Evolutionary conservation across 768 basidiomycete genomes (phyloP), one percentile per base, ranked within the genome.

Genomic region (Collybia mongolica): DNA sequence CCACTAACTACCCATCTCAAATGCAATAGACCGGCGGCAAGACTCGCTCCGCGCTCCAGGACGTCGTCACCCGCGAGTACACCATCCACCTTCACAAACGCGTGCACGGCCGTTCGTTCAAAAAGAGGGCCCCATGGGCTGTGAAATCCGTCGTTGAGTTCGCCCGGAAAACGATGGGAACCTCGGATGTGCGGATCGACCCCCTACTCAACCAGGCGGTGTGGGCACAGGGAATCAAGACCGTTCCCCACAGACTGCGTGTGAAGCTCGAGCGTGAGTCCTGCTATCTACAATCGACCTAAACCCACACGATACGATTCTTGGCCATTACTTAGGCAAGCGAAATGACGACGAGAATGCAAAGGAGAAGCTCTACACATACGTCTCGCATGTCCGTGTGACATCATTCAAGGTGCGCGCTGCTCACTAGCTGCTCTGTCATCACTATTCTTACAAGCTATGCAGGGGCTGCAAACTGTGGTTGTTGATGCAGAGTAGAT

Each of bases 311-410:
- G 12, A 19, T 19, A 52, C 26, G 51, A 56, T 11, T 12, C 24
- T 53, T 24, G 20, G 6, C 3, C 8, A 14, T 42, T 14, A 28
- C 63, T 2, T 60, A 94, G 90, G 96, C 63, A 96, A 95, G 79
- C 90, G 97, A 64, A 98, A 98, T 71, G 96, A 99, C 72, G 95
- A 98, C 61, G 96, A 99, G 79, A 89, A 87, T 62, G 96, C 97
- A 52, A 97, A 95, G 77, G 95, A 96, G 81, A 97, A 95, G 77
- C 87, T 97, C 49, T 98, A 76, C 80, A 95, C 91, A 24, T 92
- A 93, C 68, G 94, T 90, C 56, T 82, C 82, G 52, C 81, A 90
- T 65, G 86, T 97, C 49, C 77, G 83, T 40, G 90, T 92, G 39
- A 62, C 70, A 6, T 73, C 85, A 39, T 93, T 93, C 87, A 95